Evolutionary conservation across 768 basidiomycete genomes (phyloP), one percentile per base, ranked within the genome.

Genomic region (Kwoniella botswanensis): DNA sequence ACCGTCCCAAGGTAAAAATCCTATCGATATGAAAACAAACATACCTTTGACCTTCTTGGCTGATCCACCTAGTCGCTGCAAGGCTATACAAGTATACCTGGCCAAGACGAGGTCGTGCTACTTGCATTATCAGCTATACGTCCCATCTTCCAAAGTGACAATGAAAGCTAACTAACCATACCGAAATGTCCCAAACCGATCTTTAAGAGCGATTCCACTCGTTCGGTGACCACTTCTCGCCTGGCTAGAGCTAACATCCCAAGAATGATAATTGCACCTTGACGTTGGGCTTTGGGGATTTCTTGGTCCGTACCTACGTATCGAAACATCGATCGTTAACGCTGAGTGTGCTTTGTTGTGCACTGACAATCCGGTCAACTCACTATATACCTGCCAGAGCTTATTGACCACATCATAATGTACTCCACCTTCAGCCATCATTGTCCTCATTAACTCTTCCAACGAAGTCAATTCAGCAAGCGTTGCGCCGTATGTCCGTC

Each of bases 361-460:
- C 29, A 29, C 35, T 35, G 35, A 0, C 35, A 7, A 35, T 35
- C 35, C 35, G 52, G 43, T 22, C 7, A 9, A 85, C 92, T 78
- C 78, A 94, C 95, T 91, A 82, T 98, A 99, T 29, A 95, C 92
- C 75, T 94, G 91, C 97, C 97, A 99, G 1, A 99, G 87, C 85
- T 93, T 96, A 54, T 88, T 86, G 73, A 94, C 89, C 56, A 98
- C 91, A 67, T 97, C 94, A 3, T 86, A 82, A 76, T 94, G 91
- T 21, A 99, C 88, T 43, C 90, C 90, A 3, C 88, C 89, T 59
- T 95, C 92, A 9, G 91, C 90, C 92, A 96, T 95, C 91, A 99
- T 92, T 41, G 92, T 93, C 54, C 93, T 88, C 90, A 99, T 90
- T 87, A 98, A 91, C 84, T 98, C 94, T 80, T 99, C 97, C 63